Percentiles rank a stretch among this genome's conserved stretches.
Conservation (phyloP, 179 eudicot species). For the Silene noctiflora region DNA sequence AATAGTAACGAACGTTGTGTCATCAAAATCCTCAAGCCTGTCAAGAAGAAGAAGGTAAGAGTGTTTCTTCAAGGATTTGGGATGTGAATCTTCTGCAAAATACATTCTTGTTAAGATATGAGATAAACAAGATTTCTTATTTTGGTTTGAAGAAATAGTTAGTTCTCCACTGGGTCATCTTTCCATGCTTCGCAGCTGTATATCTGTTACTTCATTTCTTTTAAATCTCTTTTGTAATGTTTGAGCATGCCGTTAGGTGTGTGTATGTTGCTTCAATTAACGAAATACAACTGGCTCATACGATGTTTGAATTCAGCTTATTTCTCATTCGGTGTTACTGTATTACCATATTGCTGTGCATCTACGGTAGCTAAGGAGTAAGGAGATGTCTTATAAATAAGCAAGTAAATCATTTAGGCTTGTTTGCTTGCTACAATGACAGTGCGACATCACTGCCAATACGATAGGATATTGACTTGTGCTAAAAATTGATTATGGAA, state of each 20-base stretch:
- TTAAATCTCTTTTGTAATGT: slow-evolving; percentile 7
- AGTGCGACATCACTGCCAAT: neutral
- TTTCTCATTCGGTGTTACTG: neutral
- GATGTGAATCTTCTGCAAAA: neutral
- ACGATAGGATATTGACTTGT: neutral
- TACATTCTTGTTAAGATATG: neutral
- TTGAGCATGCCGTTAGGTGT: neutral
- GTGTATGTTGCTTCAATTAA: neutral
- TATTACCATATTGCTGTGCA: neutral
- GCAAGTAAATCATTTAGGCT: slow-evolving; percentile 1
- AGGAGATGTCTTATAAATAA: neutral
- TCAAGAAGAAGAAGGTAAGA: slow-evolving; percentile 83
- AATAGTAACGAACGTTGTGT: slow-evolving; percentile 69
- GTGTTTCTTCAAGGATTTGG: slow-evolving; percentile 9
- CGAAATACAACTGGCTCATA: neutral
- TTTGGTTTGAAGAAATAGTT: neutral
- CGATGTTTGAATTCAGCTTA: neutral
- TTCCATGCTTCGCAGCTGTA: neutral
- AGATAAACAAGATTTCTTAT: neutral
- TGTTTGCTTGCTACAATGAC: neutral
- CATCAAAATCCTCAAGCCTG: slow-evolving; percentile 87
- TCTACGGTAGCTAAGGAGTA: too few species aligned
- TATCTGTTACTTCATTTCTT: neutral
- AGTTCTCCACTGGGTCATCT: neutral
- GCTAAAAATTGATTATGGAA: neutral